Evolutionary conservation across 768 basidiomycete genomes (phyloP), one percentile per base, ranked within the genome.

Genomic region (Hypholoma fasciculare): DNA sequence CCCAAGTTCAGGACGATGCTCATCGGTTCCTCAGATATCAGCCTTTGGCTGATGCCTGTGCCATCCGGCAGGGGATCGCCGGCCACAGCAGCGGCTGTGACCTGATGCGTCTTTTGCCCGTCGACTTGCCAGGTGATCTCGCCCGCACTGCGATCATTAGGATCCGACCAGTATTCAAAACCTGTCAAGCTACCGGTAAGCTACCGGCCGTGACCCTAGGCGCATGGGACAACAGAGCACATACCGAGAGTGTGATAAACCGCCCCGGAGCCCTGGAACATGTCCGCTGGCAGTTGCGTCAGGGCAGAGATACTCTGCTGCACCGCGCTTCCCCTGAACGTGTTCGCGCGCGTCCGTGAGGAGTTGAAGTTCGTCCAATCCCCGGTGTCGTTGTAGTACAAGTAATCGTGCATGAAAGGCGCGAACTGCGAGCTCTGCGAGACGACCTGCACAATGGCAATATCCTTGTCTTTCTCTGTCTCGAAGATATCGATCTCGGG

Each of bases 401-500:
- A 4, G 49, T 81, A 81, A 60, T 80, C 77, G 47, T 76, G 74
- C 34, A 72, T 65, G 66, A 81, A 81, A 1, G 80, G 80, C 26
- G 89, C 90, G 61, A 89, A 85, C 69, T 92, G 91, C 19, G 82
- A 84, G 1, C 82, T 85, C 72, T 92, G 90, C n/a, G 89, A 91
- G 7, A 86, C 86, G 51, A 82, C 80, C 57, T 81, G 82, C 19
- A 82, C 88, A 1, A 63, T 46, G 12, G 60, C 56, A 56, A 61
- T 54, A 47, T 68, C 66, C 59, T 88, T 88, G 75, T 87, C 82
- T 65, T 78, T 79, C 67, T 90, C 86, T 0, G 87, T 88, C 71
- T 94, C 91, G 58, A 93, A 78, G 57, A 93, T 78, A 69, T 94
- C 92, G 66, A 94, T 92, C 71, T 94, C 90, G 3, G 91, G 91